Percentiles rank a stretch among this genome's conserved stretches.
phyloP scores from a whole-genome alignment of 2,329 filamentous ascomycete genomes.

The Epichloe gansuensis region DNA sequence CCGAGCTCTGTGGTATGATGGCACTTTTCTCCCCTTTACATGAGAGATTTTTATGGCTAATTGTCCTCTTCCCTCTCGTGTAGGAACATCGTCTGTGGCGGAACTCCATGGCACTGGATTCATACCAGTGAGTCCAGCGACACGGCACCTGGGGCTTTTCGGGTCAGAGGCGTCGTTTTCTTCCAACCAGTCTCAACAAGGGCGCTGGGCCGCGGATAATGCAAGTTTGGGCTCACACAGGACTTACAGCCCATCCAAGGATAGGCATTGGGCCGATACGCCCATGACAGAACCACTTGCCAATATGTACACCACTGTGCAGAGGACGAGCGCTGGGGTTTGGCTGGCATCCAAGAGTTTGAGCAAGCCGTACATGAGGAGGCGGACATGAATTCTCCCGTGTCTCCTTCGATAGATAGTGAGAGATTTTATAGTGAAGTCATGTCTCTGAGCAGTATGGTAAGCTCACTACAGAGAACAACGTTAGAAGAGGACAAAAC shows the following conservation, averaged over 20 bases:
- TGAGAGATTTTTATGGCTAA: not conserved
- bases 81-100: constrained; percentile 30
- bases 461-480: constrained; percentile 1
- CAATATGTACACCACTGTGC: not conserved
- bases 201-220: not conserved
- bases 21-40: not conserved
- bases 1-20: constrained; percentile 33
- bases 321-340: not conserved
- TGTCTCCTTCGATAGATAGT: not conserved
- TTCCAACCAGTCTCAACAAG: not conserved
- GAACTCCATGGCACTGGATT: constrained; percentile 32
- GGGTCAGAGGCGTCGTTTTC: not conserved
- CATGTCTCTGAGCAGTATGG: not conserved
- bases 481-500: constrained; percentile 2
- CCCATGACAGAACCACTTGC: not conserved
- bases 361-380: constrained; percentile 2
- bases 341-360: not conserved
- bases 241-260: not conserved
- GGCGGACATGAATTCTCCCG: constrained; percentile 2
- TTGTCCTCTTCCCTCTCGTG: not conserved
- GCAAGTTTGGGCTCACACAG: not conserved
- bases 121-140: constrained; percentile 1
- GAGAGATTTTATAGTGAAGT: constrained; percentile 11
- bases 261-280: not conserved
- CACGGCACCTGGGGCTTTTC: not conserved